These are phyloP conservation scores for Chaetothyriales sp. DNA, from an alignment of 2,329 filamentous ascomycete species.

Conservation along the genomic window DNA sequence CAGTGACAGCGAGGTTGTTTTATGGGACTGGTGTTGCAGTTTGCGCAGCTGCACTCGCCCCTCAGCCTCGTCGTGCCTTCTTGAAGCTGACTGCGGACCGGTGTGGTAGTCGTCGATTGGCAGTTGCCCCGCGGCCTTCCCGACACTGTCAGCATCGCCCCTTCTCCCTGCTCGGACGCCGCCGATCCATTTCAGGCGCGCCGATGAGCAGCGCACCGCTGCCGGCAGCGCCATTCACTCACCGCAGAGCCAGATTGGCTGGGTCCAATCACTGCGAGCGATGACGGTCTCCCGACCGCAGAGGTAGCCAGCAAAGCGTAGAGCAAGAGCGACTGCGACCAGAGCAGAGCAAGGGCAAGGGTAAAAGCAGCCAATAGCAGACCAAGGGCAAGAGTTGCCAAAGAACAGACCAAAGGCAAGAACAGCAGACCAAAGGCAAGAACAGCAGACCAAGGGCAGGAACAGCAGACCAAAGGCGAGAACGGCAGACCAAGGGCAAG, in stretches of 20 bases:
- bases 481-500: not conserved
- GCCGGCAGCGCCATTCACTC: not conserved
- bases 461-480: not conserved
- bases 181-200: no score
- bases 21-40: not conserved
- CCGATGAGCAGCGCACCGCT: not conserved
- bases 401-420: not conserved
- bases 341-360: no score
- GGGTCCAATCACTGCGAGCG: not conserved
- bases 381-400: not conserved
- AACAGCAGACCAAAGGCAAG: not conserved
- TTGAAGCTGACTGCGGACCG: not conserved
- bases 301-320: not conserved
- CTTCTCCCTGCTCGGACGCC: no score
- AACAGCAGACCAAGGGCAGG: not conserved
- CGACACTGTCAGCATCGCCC: not conserved
- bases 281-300: not conserved
- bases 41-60: not conserved
- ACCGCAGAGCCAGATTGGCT: not conserved
- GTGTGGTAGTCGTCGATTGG: not conserved
- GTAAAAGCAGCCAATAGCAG: no score
- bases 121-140: not conserved
- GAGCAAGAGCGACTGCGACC: not conserved
- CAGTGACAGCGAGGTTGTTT: not conserved
- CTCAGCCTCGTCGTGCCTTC: not conserved